These are phyloP conservation scores for Mycena albidolilacea DNA, from an alignment of 768 basidiomycete genomes.

Conservation along the genomic window DNA sequence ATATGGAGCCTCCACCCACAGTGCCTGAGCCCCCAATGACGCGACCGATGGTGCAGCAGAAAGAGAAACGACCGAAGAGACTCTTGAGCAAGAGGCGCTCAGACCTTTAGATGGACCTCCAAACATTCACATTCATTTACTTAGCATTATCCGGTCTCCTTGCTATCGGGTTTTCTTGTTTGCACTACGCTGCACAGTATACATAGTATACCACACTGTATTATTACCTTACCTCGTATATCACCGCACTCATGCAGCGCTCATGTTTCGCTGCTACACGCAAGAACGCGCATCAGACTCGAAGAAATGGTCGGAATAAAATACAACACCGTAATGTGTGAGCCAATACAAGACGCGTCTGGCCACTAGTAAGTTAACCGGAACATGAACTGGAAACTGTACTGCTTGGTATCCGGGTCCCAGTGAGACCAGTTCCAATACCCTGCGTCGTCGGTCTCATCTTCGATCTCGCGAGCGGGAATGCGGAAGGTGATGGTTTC, in stretches of 20 bases:
- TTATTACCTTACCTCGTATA: slow-evolving; percentile 15
- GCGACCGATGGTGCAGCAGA: slow-evolving; percentile 43
- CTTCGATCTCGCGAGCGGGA: slow-evolving; percentile 96
- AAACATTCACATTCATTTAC: slow-evolving; percentile 17
- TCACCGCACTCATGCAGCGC: slow-evolving; percentile 18
- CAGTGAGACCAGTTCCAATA: slow-evolving; percentile 99
- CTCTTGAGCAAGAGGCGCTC: slow-evolving; percentile 62
- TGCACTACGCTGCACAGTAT: slow-evolving; percentile 16
- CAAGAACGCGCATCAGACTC: slow-evolving; percentile 26
- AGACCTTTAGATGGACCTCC: slow-evolving; percentile 46
- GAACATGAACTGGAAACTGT: slow-evolving; percentile 98
- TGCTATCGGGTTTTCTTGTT: slow-evolving; percentile 21
- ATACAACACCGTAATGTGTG: slow-evolving; percentile 42
- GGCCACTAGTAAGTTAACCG: slow-evolving; percentile 62
- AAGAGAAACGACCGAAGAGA: slow-evolving; percentile 52
- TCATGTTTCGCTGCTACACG: slow-evolving; percentile 10
- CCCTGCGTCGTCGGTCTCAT: slow-evolving; percentile 90
- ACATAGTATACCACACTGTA: slow-evolving; percentile 23
- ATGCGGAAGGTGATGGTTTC: slow-evolving; percentile 99
- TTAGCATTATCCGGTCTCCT: slow-evolving; percentile 20
- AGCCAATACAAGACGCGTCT: slow-evolving; percentile 27
- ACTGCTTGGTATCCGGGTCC: slow-evolving; percentile 99
- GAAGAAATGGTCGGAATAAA: slow-evolving; percentile 21
- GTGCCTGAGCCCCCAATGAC: slow-evolving; percentile 28
- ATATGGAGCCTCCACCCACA: slow-evolving; percentile 39